These are phyloP conservation scores for Boletus fagicola DNA, from an alignment of 768 basidiomycete genomes.

Conservation along the genomic window DNA sequence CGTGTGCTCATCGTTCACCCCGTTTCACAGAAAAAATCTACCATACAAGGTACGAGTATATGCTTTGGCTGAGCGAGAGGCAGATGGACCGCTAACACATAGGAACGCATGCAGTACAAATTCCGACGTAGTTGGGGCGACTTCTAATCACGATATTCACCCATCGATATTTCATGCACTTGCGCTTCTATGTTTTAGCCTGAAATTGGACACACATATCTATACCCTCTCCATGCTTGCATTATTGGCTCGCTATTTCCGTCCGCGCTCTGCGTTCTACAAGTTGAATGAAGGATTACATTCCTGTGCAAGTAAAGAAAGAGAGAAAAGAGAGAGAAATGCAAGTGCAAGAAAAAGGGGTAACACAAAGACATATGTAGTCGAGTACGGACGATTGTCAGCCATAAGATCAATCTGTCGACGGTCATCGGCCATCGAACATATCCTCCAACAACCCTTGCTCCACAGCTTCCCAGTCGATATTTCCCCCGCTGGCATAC, in stretches of 20 bases:
- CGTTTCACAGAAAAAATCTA: slow-evolving; percentile 58
- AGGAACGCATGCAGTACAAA: slow-evolving; percentile 80
- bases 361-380: background rate
- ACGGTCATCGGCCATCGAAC: slow-evolving; percentile 73
- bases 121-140: slow-evolving; percentile 88
- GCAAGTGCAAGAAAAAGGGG: background rate
- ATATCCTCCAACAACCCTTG: slow-evolving; percentile 78
- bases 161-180: slow-evolving; percentile 9
- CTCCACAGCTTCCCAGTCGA: slow-evolving; percentile 93
- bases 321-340: background rate
- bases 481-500: slow-evolving; percentile 73
- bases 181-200: slow-evolving; percentile 1
- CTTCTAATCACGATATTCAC: slow-evolving; percentile 47
- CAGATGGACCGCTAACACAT: slow-evolving; percentile 43
- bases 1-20: slow-evolving; percentile 3
- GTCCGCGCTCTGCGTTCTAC: background rate
- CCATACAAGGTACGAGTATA: slow-evolving; percentile 76
- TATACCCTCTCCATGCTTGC: slow-evolving; percentile 22
- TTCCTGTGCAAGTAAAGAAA: slow-evolving; percentile 2
- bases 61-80: slow-evolving; percentile 8
- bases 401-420: background rate
- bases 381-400: background rate
- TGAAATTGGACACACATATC: slow-evolving; percentile 23
- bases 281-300: slow-evolving; percentile 4
- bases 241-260: slow-evolving; percentile 2